Percentiles rank a stretch among this genome's conserved stretches.
Conservation (phyloP, 2,329 filamentous ascomycete species). For the Bipolaris zeicola region DNA sequence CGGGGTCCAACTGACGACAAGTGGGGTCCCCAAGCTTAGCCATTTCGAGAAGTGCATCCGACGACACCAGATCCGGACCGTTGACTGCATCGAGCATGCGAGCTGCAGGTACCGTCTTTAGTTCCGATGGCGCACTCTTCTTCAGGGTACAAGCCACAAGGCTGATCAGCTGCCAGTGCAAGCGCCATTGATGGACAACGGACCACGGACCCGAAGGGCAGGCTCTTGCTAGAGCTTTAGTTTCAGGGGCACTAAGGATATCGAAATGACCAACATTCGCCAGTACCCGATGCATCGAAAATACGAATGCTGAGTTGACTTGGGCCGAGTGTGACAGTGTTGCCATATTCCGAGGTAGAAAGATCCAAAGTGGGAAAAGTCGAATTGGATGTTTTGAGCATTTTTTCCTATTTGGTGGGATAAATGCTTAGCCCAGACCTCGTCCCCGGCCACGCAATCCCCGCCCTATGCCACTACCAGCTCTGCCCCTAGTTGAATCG, state of each 20-base stretch:
- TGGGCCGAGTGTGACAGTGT: not conserved
- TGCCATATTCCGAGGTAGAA: not conserved
- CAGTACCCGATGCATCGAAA: not conserved
- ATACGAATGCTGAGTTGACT: not conserved
- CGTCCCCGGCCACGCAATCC: conserved; percentile 44
- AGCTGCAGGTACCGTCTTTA: conserved; percentile 24
- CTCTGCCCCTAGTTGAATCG: conserved; percentile 52
- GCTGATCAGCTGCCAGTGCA: not conserved
- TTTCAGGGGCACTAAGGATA: not conserved
- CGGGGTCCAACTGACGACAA: conserved; percentile 28
- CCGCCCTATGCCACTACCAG: conserved; percentile 53
- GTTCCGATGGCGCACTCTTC: conserved; percentile 3
- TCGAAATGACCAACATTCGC: not conserved
- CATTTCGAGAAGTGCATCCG: conserved; percentile 25
- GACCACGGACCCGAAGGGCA: not conserved
- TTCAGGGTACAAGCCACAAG: not conserved
- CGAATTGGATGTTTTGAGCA: not conserved
- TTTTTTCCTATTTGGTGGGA: not conserved
- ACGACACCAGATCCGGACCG: conserved; percentile 14
- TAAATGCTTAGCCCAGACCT: conserved; percentile 29
- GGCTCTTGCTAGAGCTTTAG: not conserved
- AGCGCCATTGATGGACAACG: not conserved
- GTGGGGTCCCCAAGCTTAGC: conserved; percentile 32
- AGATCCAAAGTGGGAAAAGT: not conserved
- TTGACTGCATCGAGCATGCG: conserved; percentile 11